These are phyloP conservation scores for Claviceps purpurea DNA, from an alignment of 2,329 filamentous ascomycete genomes.

Conservation along the genomic window DNA sequence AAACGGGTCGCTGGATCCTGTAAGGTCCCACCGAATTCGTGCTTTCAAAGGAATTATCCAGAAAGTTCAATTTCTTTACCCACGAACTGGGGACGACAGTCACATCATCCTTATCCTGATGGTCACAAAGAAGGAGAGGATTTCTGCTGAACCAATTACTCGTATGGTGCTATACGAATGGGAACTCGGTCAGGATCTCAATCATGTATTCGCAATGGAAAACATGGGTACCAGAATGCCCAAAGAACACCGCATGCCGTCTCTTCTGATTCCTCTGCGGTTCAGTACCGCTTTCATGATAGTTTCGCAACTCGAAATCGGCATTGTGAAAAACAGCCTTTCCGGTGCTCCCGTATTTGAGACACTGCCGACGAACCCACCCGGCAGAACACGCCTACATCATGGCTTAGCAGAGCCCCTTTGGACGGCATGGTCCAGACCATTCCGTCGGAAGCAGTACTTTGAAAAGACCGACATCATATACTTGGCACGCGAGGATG, in stretches of 20 bases:
- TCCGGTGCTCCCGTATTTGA: conserved; percentile 36
- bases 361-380: conserved; percentile 27
- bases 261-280: conserved; percentile 59
- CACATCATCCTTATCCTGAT: conserved; percentile 67
- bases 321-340: conserved; percentile 41
- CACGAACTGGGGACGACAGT: conserved; percentile 49
- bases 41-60: conserved; percentile 60
- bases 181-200: conserved; percentile 37
- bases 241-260: conserved; percentile 43
- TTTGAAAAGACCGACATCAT: conserved; percentile 59
- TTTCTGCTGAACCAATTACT: conserved; percentile 19
- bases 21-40: conserved; percentile 34
- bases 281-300: conserved; percentile 58
- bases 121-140: conserved; percentile 28
- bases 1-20: conserved; percentile 38
- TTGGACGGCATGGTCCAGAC: conserved; percentile 78
- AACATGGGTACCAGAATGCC: conserved; percentile 37
- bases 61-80: conserved; percentile 76
- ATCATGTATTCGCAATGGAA: conserved; percentile 29
- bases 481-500: conserved; percentile 81
- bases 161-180: conserved; percentile 48
- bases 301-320: conserved; percentile 47
- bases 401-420: conserved; percentile 39
- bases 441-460: conserved; percentile 51
- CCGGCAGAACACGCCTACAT: conserved; percentile 29